Conservation (phyloP, 83 land plant species). For the Picea mariana region DNA sequence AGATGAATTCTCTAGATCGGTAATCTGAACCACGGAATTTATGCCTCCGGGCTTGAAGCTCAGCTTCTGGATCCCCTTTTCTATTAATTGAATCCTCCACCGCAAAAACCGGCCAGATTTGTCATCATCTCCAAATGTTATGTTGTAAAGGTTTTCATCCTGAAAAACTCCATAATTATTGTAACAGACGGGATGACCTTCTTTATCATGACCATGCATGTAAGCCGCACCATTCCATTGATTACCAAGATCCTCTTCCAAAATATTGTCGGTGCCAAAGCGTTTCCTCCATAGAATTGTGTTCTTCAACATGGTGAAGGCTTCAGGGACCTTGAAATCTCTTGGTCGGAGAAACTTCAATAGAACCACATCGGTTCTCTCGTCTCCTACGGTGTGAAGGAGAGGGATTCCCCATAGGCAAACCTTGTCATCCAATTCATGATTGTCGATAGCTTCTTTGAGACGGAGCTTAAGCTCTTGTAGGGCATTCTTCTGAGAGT, state of each 20-base stretch:
- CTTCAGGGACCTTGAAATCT: conserved; percentile 70
- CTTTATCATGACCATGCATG: conserved; percentile 44
- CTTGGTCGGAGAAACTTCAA: conserved; percentile 85
- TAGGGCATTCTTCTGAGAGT: background rate
- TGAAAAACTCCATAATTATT: conserved; percentile 53
- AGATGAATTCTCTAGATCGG: conserved; percentile 62
- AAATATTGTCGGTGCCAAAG: conserved; percentile 47
- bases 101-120: conserved; percentile 45
- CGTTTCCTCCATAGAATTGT: conserved; percentile 60
- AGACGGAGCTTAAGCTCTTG: conserved; percentile 47
- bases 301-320: conserved; percentile 60
- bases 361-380: conserved; percentile 66
- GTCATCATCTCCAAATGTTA: conserved; percentile 40
- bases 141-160: conserved; percentile 44
- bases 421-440: too few relatives aligned
- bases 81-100: conserved; percentile 65
- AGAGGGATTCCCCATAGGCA: too few relatives aligned
- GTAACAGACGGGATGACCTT: conserved; percentile 68
- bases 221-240: conserved; percentile 34
- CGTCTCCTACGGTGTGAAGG: conserved; percentile 44
- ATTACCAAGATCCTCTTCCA: conserved; percentile 46
- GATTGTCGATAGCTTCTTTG: conserved; percentile 26
- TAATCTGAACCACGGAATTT: conserved; percentile 58
- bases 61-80: conserved; percentile 57
- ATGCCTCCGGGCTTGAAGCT: conserved; percentile 56